A percentile compares a stretch with the other conserved stretches of the same genome.
Conservation (phyloP, 352 stramenopile species). For the Phytophthora crassamura region DNA sequence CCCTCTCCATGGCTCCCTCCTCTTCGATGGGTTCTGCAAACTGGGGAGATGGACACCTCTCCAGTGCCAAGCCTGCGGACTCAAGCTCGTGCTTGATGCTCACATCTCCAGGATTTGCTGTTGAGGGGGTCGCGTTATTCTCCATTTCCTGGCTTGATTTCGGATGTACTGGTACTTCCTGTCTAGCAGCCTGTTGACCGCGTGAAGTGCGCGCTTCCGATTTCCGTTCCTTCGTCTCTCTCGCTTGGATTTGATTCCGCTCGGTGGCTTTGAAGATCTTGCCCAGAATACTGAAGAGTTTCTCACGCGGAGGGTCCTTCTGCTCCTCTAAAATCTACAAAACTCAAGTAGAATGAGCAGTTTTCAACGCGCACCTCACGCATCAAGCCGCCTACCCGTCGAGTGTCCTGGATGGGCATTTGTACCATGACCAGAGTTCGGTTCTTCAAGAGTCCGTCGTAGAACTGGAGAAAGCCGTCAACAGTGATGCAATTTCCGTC, state of each 20-base stretch:
- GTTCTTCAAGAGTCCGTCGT: constrained; percentile 67
- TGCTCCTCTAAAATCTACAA: constrained; percentile 75
- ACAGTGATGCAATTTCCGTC: constrained; percentile 80
- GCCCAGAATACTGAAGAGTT: constrained; percentile 73
- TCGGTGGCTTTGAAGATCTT: constrained; percentile 82
- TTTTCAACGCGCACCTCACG: neutral
- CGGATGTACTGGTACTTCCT: constrained; percentile 13
- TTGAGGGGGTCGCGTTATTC: neutral
- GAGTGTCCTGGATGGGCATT: constrained; percentile 82
- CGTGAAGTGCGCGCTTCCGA: constrained; percentile 9
- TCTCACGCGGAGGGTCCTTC: constrained; percentile 69
- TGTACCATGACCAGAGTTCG: constrained; percentile 72
- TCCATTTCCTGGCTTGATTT: constrained; percentile 1
- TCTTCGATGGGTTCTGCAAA: constrained; percentile 3
- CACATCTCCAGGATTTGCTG: constrained; percentile 9
- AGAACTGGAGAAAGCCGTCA: constrained; percentile 70
- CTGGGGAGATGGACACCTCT: constrained; percentile 28
- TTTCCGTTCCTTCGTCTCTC: constrained; percentile 28
- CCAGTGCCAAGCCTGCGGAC: constrained; percentile 9
- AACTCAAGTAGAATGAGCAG: neutral
- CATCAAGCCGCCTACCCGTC: constrained; percentile 43
- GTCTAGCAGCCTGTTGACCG: neutral
- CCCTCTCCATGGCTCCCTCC: neutral
- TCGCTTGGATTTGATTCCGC: constrained; percentile 55
- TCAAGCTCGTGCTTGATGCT: constrained; percentile 16